phyloP scores from a whole-genome alignment of 352 stramenopile species.

The Globisporangium spiculum region DNA sequence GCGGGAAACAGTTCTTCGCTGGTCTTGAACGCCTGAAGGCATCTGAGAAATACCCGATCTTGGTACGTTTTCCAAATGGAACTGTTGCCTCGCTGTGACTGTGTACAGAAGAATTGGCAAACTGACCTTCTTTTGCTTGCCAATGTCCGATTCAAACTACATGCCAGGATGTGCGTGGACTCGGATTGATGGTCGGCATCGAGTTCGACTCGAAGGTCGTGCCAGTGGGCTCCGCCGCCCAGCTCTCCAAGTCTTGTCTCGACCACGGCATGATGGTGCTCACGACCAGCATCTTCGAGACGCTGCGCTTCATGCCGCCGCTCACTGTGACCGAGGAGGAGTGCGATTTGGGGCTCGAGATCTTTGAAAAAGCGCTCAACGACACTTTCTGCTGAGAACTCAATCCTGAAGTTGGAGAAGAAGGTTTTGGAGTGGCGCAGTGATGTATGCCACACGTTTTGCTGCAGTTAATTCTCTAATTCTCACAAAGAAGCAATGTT shows the following conservation, averaged over 20 bases:
- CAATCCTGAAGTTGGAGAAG: not conserved
- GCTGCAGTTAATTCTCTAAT: not conserved
- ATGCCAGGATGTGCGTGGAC: conserved; percentile 78
- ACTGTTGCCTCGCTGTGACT: not conserved
- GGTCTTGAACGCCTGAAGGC: conserved; percentile 76
- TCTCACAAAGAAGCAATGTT: not conserved
- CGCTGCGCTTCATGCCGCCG: conserved; percentile 90
- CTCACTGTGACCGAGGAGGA: conserved; percentile 87
- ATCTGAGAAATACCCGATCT: conserved; percentile 72
- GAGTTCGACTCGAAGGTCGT: conserved; percentile 78
- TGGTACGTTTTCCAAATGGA: not conserved
- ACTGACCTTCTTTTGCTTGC: not conserved
- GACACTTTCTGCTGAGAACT: conserved; percentile 2
- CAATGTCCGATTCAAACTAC: not conserved
- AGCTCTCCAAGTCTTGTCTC: conserved; percentile 78
- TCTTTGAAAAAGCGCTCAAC: conserved; percentile 51
- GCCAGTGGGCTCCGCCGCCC: conserved; percentile 56
- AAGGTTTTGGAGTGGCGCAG: not conserved
- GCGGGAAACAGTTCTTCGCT: conserved; percentile 69
- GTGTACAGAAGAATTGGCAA: not conserved
- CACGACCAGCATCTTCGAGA: conserved; percentile 89
- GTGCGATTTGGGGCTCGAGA: conserved; percentile 41
- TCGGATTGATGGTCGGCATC: conserved; percentile 92
- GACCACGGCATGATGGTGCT: conserved; percentile 89
- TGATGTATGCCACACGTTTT: not conserved